Percentiles rank a stretch among this genome's conserved stretches.
These are phyloP conservation scores for Tulasnella sp. DNA, from an alignment of 768 basidiomycete genomes.

Conservation along the genomic window DNA sequence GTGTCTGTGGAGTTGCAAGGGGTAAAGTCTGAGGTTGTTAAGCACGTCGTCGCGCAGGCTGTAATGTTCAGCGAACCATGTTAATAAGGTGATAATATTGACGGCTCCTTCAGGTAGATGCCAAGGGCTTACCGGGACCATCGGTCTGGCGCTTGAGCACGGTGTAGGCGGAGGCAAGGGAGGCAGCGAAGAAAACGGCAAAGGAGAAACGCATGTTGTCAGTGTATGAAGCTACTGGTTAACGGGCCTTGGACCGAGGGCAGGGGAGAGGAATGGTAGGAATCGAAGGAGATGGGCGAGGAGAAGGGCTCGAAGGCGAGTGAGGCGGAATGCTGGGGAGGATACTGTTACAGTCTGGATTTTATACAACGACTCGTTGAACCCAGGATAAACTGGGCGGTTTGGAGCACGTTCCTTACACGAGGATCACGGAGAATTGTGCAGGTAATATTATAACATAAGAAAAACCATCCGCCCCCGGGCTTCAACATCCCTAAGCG, in stretches of 20 bases:
- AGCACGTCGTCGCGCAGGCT: not conserved
- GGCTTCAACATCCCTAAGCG: not conserved
- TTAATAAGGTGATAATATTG: not conserved
- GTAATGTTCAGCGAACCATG: not conserved
- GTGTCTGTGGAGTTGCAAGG: not conserved
- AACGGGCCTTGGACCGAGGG: not conserved
- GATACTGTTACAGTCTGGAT: not conserved
- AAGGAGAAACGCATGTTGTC: not conserved
- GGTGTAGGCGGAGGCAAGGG: not conserved
- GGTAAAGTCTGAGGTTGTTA: not conserved
- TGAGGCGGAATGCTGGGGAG: not conserved
- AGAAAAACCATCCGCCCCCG: not conserved
- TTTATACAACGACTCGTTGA: not conserved
- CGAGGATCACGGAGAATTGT: not conserved
- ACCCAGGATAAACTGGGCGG: not conserved
- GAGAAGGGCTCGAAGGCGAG: not conserved
- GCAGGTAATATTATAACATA: not conserved
- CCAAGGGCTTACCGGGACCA: not conserved
- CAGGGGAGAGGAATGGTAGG: too few species aligned
- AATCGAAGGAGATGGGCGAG: too few species aligned
- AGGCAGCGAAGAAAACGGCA: not conserved
- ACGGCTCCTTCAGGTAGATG: not conserved
- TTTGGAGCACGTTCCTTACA: not conserved
- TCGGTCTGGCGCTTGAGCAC: not conserved
- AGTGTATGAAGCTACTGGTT: not conserved